These are phyloP conservation scores for Mortierella claussenii DNA, from an alignment of 192 early-diverging fungal genomes.

Conservation along the genomic window DNA sequence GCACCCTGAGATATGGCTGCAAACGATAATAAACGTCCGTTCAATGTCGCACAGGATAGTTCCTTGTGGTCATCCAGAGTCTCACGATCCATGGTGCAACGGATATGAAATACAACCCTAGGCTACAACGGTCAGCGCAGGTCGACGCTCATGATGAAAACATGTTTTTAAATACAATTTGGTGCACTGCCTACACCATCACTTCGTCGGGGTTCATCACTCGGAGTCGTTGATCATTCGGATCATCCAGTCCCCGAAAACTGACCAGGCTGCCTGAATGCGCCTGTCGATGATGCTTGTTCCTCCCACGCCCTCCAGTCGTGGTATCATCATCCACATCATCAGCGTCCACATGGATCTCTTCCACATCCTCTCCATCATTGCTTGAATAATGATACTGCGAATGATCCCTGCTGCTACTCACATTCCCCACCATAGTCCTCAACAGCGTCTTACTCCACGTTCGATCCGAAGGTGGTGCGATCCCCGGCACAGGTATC, in stretches of 20 bases:
- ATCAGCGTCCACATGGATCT: no score
- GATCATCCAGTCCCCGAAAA: slow-evolving; percentile 26
- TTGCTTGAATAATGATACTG: neutral
- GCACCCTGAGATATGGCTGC: no score
- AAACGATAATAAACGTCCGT: no score
- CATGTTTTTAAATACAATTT: no score
- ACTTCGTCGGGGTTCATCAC: slow-evolving; percentile 39
- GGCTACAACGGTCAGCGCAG: no score
- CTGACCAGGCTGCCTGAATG: slow-evolving; percentile 38
- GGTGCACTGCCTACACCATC: neutral
- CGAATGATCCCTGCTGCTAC: neutral
- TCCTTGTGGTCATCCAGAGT: no score
- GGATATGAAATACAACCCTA: no score
- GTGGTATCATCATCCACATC: neutral
- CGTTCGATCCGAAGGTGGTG: slow-evolving; percentile 4
- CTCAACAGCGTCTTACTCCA: slow-evolving; percentile 33
- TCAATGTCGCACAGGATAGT: no score
- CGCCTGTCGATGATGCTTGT: slow-evolving; percentile 28
- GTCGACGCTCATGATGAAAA: no score
- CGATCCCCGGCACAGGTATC: slow-evolving; percentile 8
- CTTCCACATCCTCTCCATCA: neutral
- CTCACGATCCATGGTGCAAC: no score
- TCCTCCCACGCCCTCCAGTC: neutral
- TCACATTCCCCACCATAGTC: slow-evolving; percentile 3
- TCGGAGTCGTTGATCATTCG: slow-evolving; percentile 14